phyloP scores from a whole-genome alignment of 768 basidiomycete species.

The Leccinellum albellum region DNA sequence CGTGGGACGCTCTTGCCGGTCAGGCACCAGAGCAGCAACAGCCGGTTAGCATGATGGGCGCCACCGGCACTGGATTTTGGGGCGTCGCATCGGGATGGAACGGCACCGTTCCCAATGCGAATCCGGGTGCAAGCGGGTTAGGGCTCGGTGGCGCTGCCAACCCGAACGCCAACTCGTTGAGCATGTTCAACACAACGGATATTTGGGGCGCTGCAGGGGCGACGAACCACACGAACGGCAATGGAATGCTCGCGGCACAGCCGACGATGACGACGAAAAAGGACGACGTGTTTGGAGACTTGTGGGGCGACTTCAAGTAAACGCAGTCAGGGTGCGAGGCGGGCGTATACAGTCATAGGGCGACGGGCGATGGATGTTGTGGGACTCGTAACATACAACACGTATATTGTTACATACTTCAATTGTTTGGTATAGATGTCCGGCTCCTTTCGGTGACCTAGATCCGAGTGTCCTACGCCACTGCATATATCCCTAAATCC shows the following conservation, averaged over 20 bases:
- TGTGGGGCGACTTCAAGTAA: constrained; percentile 82
- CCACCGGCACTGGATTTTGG: constrained; percentile 47
- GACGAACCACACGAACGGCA: constrained; percentile 32
- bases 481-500: constrained; percentile 9
- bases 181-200: constrained; percentile 41
- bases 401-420: background rate
- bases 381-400: background rate
- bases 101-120: constrained; percentile 12
- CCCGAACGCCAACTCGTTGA: background rate
- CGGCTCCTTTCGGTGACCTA: background rate
- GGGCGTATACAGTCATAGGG: no score
- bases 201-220: constrained; percentile 49
- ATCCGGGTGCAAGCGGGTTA: constrained; percentile 11
- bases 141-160: background rate
- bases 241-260: constrained; percentile 28
- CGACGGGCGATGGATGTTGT: background rate
- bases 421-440: background rate
- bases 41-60: constrained; percentile 52
- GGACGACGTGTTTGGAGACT: constrained; percentile 78
- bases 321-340: background rate
- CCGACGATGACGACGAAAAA: constrained; percentile 46
- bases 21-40: constrained; percentile 9
- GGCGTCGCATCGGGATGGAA: constrained; percentile 64
- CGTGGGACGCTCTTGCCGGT: constrained; percentile 23
- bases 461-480: background rate